A percentile compares a stretch with the other conserved stretches of the same genome.
These are phyloP conservation scores for Cordyceps cicadae DNA, from an alignment of 2,329 filamentous ascomycete species.

Conservation along the genomic window DNA sequence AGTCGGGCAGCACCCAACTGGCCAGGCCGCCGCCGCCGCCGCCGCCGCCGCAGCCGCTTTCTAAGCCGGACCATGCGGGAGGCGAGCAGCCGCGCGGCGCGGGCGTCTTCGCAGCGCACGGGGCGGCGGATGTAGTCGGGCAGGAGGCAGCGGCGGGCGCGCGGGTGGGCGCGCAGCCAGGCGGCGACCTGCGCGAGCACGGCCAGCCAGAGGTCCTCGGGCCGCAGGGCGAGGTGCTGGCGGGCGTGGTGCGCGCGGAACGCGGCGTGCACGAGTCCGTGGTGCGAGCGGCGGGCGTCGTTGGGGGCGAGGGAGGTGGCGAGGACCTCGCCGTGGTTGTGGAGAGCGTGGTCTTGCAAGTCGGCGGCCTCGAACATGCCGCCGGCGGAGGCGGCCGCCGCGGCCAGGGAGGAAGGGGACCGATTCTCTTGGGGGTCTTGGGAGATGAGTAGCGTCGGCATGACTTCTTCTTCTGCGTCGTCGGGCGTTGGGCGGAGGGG, in stretches of 20 bases:
- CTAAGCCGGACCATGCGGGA: too few relatives aligned
- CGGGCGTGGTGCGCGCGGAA: conserved; percentile 31
- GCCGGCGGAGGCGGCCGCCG: too few relatives aligned
- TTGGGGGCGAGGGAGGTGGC: not conserved
- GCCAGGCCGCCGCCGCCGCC: conserved; percentile 19
- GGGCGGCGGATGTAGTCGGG: not conserved
- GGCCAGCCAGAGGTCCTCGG: conserved; percentile 43
- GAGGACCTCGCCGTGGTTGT: not conserved
- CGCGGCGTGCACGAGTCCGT: conserved; percentile 29
- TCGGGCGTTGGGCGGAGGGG: too few relatives aligned
- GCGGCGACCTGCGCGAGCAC: conserved; percentile 37
- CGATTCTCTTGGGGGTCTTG: too few relatives aligned
- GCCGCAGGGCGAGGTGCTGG: conserved; percentile 35
- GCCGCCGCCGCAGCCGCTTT: too few relatives aligned
- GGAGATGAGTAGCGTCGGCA: not conserved
- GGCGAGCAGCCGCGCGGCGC: conserved; percentile 16
- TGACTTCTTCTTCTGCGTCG: not conserved
- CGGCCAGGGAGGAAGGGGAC: too few relatives aligned
- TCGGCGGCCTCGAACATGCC: not conserved
- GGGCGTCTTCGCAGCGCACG: not conserved
- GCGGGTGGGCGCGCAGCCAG: conserved; percentile 35
- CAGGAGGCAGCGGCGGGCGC: not conserved
- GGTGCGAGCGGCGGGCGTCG: conserved; percentile 13
- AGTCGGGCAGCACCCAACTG: conserved; percentile 40
- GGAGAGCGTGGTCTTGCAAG: too few relatives aligned